Percentiles rank a stretch among this genome's conserved stretches.
These are phyloP conservation scores for Carex myosuroides DNA, from an alignment of 176 grass and related monocot species.

Conservation along the genomic window DNA sequence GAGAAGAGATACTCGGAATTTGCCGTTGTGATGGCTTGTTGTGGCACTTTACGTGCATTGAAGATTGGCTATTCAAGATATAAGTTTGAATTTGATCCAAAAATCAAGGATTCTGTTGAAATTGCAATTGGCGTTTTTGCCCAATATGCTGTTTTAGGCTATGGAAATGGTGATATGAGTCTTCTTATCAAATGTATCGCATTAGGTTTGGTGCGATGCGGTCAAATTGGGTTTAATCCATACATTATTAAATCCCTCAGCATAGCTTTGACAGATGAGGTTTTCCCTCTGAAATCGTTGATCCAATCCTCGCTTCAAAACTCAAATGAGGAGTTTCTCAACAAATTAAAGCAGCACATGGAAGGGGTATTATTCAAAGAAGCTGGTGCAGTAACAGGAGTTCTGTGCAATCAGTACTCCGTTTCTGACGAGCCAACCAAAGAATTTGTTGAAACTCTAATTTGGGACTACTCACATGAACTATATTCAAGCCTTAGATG, in stretches of 20 bases:
- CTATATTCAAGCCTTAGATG: constrained; percentile 54
- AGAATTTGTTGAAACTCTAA: constrained; percentile 37
- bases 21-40: constrained; percentile 44
- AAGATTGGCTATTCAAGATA: constrained; percentile 46
- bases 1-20: constrained; percentile 29
- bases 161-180: neutral
- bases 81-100: constrained; percentile 47
- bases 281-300: constrained; percentile 49
- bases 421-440: constrained; percentile 40
- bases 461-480: constrained; percentile 58
- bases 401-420: constrained; percentile 81
- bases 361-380: constrained; percentile 62
- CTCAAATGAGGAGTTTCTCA: constrained; percentile 14
- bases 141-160: constrained; percentile 26
- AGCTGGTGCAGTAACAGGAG: constrained; percentile 60
- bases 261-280: constrained; percentile 45
- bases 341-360: constrained; percentile 43
- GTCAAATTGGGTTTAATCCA: constrained; percentile 38
- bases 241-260: constrained; percentile 44
- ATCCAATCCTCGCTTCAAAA: constrained; percentile 34
- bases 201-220: constrained; percentile 51
- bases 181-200: constrained; percentile 62
- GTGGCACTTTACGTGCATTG: constrained; percentile 39
- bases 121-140: constrained; percentile 46
- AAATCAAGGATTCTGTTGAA: constrained; percentile 45